Percentiles rank a stretch among this genome's conserved stretches.
These are phyloP conservation scores for Umbilicus rupestris DNA, from an alignment of 164 flowering plant genomes.

Conservation along the genomic window DNA sequence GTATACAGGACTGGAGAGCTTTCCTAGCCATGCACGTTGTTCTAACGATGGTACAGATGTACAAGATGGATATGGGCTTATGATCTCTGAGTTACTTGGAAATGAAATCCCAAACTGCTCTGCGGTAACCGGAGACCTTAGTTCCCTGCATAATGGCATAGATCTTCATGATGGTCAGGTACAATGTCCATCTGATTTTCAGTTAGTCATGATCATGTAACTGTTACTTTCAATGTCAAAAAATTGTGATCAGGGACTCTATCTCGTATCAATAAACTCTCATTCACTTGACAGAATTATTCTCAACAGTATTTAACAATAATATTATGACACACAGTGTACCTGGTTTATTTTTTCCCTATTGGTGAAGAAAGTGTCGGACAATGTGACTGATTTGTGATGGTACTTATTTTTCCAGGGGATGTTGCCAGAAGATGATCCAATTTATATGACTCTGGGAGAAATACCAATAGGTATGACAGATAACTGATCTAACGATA, in stretches of 20 bases:
- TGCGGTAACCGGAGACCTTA: conserved; percentile 41
- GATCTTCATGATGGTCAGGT: conserved; percentile 70
- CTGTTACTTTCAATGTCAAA: too few relatives aligned
- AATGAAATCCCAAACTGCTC: conserved; percentile 52
- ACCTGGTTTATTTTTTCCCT: neutral
- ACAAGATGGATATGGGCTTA: conserved; percentile 76
- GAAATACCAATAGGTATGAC: conserved; percentile 93
- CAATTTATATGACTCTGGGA: conserved; percentile 79
- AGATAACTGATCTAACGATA: conserved; percentile 24
- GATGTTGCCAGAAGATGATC: conserved; percentile 69
- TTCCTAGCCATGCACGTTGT: conserved; percentile 36
- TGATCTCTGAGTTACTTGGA: conserved; percentile 70
- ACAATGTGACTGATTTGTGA: neutral
- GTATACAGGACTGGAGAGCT: conserved; percentile 38
- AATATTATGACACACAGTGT: too few relatives aligned
- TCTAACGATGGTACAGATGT: conserved; percentile 38
- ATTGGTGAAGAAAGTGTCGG: neutral
- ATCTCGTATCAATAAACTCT: neutral
- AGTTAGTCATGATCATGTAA: neutral
- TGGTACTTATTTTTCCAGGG: conserved; percentile 45
- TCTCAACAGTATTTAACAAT: too few relatives aligned
- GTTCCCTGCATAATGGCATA: conserved; percentile 54
- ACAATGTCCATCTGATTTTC: conserved; percentile 9
- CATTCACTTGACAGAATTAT: neutral
- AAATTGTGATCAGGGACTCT: too few relatives aligned